These are phyloP conservation scores for Coemansia sp. DNA, from an alignment of 192 early-diverging fungal genomes.

Conservation along the genomic window DNA sequence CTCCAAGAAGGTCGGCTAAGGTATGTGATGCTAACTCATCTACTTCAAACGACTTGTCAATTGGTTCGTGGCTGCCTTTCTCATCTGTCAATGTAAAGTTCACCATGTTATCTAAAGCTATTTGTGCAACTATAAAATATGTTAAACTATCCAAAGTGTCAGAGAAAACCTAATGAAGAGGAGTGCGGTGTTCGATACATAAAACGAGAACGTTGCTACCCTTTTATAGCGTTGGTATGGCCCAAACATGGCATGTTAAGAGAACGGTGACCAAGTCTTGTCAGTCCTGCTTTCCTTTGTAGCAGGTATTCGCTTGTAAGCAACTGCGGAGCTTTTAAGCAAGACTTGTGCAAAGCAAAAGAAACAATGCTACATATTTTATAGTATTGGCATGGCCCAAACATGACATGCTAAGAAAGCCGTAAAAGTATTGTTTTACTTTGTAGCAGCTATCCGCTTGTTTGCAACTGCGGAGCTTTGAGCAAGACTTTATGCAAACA, in stretches of 20 bases:
- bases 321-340: background rate
- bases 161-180: background rate
- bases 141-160: background rate
- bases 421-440: background rate
- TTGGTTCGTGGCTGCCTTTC: background rate
- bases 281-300: background rate
- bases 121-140: background rate
- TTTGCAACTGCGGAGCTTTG: background rate
- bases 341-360: too few species aligned
- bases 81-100: background rate
- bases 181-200: background rate
- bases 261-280: background rate
- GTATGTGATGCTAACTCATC: background rate
- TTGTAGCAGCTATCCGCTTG: background rate
- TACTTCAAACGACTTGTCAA: background rate
- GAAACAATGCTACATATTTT: background rate
- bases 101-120: background rate
- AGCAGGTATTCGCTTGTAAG: background rate
- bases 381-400: background rate
- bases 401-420: background rate
- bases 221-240: background rate
- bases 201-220: background rate
- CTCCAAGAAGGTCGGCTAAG: background rate
- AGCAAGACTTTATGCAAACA: background rate
- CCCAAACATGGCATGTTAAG: background rate